These are phyloP conservation scores for Magnusiomyces fungicola DNA, from an alignment of 1,139 yeast species.

Conservation along the genomic window DNA sequence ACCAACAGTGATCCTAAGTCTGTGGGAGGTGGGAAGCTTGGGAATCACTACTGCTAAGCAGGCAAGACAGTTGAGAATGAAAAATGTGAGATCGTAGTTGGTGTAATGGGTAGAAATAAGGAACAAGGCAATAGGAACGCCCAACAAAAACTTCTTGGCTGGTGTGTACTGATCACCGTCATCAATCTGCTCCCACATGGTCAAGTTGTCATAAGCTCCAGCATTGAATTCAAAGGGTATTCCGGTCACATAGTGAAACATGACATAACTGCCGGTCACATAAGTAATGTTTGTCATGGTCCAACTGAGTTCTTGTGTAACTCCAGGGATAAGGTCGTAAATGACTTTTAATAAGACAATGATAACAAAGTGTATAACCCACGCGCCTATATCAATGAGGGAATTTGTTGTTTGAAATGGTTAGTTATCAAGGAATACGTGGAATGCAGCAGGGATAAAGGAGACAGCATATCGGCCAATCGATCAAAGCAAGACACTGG, in stretches of 20 bases:
- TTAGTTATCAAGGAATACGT: too few relatives aligned
- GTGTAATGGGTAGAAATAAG: conserved; percentile 87
- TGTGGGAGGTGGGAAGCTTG: conserved; percentile 57
- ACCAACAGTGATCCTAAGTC: conserved; percentile 33
- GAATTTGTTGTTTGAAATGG: background rate
- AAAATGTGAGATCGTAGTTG: conserved; percentile 71
- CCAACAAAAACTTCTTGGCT: conserved; percentile 81
- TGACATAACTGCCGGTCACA: conserved; percentile 83
- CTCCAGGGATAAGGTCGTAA: conserved; percentile 69
- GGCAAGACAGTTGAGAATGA: conserved; percentile 69
- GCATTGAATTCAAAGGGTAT: conserved; percentile 95
- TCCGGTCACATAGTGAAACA: conserved; percentile 96
- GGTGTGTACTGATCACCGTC: conserved; percentile 97
- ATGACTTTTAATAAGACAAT: conserved; percentile 65
- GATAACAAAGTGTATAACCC: conserved; percentile 86
- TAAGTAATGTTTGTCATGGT: conserved; percentile 86
- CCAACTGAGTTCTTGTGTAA: conserved; percentile 85
- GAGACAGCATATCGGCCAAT: background rate
- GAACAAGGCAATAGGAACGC: conserved; percentile 84
- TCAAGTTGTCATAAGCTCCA: conserved; percentile 91
- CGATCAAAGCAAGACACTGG: too few relatives aligned
- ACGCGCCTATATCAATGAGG: conserved; percentile 43
- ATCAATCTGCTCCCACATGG: conserved; percentile 99
- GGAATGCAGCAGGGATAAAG: too few relatives aligned
- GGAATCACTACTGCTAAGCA: conserved; percentile 83